Conservation (phyloP, 73 alveolate species). For the Uronychia setigera region DNA sequence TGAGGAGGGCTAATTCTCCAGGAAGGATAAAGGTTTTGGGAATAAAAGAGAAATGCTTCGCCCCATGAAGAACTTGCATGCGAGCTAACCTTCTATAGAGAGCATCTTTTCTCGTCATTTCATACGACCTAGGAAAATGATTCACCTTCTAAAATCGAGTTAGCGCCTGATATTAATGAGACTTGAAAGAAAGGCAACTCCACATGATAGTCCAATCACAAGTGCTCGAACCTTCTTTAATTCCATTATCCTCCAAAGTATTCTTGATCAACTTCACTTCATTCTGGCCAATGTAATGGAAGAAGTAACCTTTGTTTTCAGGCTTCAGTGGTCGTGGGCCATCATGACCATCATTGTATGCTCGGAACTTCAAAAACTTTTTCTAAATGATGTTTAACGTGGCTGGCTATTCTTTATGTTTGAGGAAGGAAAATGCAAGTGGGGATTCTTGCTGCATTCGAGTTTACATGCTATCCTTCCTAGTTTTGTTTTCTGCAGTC, state of each 20-base stretch:
- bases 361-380: constrained; percentile 30
- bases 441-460: neutral
- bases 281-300: constrained; percentile 7
- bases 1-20: constrained; percentile 77
- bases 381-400: constrained; percentile 13
- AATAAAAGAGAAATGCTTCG: constrained; percentile 71
- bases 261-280: constrained; percentile 53
- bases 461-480: neutral
- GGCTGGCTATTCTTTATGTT: neutral
- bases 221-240: constrained; percentile 38
- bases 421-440: neutral
- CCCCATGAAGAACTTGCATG: constrained; percentile 78
- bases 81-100: constrained; percentile 93
- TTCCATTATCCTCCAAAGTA: constrained; percentile 61
- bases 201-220: constrained; percentile 58
- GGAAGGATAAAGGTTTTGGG: constrained; percentile 91
- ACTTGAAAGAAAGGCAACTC: constrained; percentile 32
- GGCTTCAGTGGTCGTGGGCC: constrained; percentile 23
- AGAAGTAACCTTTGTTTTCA: constrained; percentile 41
- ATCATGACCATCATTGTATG: constrained; percentile 21
- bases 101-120: constrained; percentile 94
- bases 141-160: constrained; percentile 48
- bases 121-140: constrained; percentile 57
- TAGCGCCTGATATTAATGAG: constrained; percentile 23
- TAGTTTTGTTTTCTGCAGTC: neutral